Conservation (phyloP, 78 protist genomes). For the Dictyostelium firmibasis region DNA sequence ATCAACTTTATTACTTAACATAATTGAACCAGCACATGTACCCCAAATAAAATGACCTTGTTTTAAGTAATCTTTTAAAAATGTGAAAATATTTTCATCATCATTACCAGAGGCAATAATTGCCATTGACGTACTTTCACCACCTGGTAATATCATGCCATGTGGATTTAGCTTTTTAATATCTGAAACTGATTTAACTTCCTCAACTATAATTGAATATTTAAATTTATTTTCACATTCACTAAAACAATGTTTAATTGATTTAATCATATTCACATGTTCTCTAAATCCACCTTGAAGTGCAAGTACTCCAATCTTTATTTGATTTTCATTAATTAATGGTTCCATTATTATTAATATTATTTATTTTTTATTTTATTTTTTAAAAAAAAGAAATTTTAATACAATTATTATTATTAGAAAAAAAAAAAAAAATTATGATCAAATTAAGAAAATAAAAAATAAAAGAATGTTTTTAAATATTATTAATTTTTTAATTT, state of each 20-base stretch:
- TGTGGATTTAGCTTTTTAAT: conserved; percentile 36
- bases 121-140: conserved; percentile 84
- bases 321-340: not conserved
- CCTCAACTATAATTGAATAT: not conserved
- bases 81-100: not conserved
- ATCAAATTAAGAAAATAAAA: not conserved
- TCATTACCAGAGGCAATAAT: not conserved
- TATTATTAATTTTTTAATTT: not conserved
- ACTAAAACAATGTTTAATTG: not conserved
- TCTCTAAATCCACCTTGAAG: conserved; percentile 79
- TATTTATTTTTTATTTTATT: not conserved
- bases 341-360: not conserved
- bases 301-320: conserved; percentile 67
- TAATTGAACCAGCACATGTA: conserved; percentile 89
- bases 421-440: no score
- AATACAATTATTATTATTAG: no score
- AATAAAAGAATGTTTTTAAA: no score
- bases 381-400: no score
- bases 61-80: not conserved
- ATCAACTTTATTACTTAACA: conserved; percentile 61
- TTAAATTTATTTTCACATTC: not conserved
- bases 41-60: conserved; percentile 71
- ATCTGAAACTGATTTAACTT: conserved; percentile 38
- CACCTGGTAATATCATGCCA: conserved; percentile 82
- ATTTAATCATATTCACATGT: conserved; percentile 47